phyloP scores from a whole-genome alignment of 2,329 filamentous ascomycete genomes.

The Aspergillus costaricaensis region DNA sequence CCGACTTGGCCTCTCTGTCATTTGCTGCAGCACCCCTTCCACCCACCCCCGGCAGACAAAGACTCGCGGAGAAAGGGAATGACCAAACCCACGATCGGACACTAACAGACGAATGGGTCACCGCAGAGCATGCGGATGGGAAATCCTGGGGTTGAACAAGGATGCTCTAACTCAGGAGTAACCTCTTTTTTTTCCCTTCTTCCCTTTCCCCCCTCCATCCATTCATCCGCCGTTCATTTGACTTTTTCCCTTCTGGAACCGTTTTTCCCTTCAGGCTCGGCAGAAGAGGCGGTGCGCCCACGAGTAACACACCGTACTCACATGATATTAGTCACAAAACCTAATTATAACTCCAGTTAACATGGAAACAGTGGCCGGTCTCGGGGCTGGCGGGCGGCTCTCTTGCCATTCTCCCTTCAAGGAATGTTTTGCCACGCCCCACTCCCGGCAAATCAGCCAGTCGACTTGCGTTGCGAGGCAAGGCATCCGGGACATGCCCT shows the following conservation, averaged over 20 bases:
- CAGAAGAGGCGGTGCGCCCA: slow-evolving; percentile 13
- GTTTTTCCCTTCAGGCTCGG: slow-evolving; percentile 3
- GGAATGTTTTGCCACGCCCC: slow-evolving; percentile 38
- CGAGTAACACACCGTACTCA: not conserved
- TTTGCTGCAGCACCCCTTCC: slow-evolving; percentile 20
- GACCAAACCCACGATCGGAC: slow-evolving; percentile 7
- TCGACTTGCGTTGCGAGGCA: not conserved
- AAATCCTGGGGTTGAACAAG: slow-evolving; percentile 8
- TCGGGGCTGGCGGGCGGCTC: slow-evolving; percentile 19
- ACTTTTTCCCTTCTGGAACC: slow-evolving; percentile 8
- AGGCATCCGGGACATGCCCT: not conserved
- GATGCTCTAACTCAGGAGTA: not conserved
- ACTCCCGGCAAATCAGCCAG: slow-evolving; percentile 13
- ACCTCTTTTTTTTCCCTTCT: not conserved
- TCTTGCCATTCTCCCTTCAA: slow-evolving; percentile 27
- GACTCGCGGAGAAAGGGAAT: not conserved
- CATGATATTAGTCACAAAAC: slow-evolving; percentile 10
- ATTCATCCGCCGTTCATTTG: slow-evolving; percentile 2
- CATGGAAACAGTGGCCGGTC: slow-evolving; percentile 24
- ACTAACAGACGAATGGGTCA: slow-evolving; percentile 4
- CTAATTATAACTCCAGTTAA: slow-evolving; percentile 15
- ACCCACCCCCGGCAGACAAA: not conserved
- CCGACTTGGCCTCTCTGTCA: slow-evolving; percentile 29
- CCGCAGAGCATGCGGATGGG: not conserved
- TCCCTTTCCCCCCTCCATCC: not conserved